Percentiles rank a stretch among this genome's conserved stretches.
phyloP scores from a whole-genome alignment of 805 yeast species.

The Pichia kluyveri region DNA sequence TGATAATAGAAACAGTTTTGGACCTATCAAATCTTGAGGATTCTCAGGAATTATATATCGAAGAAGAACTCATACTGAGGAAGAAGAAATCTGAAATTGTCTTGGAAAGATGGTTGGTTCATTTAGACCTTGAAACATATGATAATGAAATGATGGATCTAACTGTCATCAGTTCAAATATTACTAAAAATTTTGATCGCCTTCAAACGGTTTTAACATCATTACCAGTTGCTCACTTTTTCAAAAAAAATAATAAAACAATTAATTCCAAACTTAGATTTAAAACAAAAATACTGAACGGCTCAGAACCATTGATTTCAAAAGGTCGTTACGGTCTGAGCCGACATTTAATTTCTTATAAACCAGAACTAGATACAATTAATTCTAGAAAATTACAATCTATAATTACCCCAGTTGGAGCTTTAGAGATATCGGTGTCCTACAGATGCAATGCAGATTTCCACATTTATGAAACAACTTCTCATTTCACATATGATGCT shows the following conservation, averaged over 20 bases:
- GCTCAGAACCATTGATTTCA: conserved; percentile 67
- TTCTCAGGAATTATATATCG: conserved; percentile 18
- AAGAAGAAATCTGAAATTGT: conserved; percentile 75
- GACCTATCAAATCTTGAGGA: conserved; percentile 20
- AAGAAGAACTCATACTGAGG: conserved; percentile 43
- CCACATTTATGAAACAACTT: conserved; percentile 14
- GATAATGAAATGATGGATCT: conserved; percentile 39
- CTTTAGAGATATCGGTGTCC: conserved; percentile 65
- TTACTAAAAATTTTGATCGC: conserved; percentile 23
- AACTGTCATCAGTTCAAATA: conserved; percentile 63
- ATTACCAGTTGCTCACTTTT: not conserved
- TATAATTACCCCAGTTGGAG: conserved; percentile 67
- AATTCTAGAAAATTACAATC: conserved; percentile 59
- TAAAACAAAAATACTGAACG: conserved; percentile 61
- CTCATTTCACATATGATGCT: not conserved
- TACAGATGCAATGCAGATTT: conserved; percentile 69
- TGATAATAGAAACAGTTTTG: conserved; percentile 70
- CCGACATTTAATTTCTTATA: conserved; percentile 38
- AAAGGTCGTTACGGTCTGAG: conserved; percentile 82
- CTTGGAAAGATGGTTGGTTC: conserved; percentile 87
- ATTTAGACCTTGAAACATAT: conserved; percentile 48
- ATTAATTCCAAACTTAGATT: conserved; percentile 24
- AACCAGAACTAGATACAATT: conserved; percentile 4
- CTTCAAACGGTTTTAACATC: not conserved
- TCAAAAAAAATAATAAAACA: not conserved